phyloP scores from a whole-genome alignment of 495 filamentous ascomycete species.

The Evernia prunastri region DNA sequence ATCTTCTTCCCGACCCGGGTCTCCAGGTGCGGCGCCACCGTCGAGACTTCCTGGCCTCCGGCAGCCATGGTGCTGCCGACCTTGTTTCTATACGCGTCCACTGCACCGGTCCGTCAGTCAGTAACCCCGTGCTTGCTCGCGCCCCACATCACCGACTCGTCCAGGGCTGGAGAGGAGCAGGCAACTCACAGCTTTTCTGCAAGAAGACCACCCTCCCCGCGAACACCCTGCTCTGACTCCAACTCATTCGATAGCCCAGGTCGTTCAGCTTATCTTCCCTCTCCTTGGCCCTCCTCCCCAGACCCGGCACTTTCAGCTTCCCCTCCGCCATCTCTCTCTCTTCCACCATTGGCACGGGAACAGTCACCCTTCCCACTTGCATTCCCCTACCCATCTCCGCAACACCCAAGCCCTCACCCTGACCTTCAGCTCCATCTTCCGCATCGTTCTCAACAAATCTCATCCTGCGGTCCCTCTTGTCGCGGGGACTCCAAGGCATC shows the following conservation, averaged over 20 bases:
- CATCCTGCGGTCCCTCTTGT: slow-evolving; percentile 49
- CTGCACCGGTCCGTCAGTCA: slow-evolving; percentile 39
- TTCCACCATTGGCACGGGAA: slow-evolving; percentile 69
- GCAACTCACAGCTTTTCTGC: slow-evolving; percentile 79
- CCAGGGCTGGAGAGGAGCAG: not conserved
- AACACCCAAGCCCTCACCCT: slow-evolving; percentile 31
- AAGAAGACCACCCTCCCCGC: slow-evolving; percentile 77
- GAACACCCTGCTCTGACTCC: slow-evolving; percentile 87
- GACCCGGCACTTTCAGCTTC: slow-evolving; percentile 64
- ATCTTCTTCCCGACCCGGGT: slow-evolving; percentile 80
- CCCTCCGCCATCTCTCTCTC: slow-evolving; percentile 59
- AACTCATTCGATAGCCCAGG: slow-evolving; percentile 88
- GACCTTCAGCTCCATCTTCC: slow-evolving; percentile 34
- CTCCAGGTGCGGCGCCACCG: slow-evolving; percentile 77
- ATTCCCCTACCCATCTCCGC: slow-evolving; percentile 28
- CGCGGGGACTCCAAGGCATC: slow-evolving; percentile 66
- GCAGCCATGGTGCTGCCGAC: slow-evolving; percentile 73
- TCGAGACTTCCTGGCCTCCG: slow-evolving; percentile 61
- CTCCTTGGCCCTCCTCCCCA: slow-evolving; percentile 56
- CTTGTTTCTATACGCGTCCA: slow-evolving; percentile 93
- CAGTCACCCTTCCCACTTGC: slow-evolving; percentile 46
- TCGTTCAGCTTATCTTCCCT: slow-evolving; percentile 88
- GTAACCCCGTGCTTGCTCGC: not conserved
- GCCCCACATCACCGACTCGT: not conserved
- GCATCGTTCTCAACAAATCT: slow-evolving; percentile 57